A percentile compares a stretch with the other conserved stretches of the same genome.
Conservation (phyloP, 2,329 filamentous ascomycete genomes). For the Beauveria sp. region DNA sequence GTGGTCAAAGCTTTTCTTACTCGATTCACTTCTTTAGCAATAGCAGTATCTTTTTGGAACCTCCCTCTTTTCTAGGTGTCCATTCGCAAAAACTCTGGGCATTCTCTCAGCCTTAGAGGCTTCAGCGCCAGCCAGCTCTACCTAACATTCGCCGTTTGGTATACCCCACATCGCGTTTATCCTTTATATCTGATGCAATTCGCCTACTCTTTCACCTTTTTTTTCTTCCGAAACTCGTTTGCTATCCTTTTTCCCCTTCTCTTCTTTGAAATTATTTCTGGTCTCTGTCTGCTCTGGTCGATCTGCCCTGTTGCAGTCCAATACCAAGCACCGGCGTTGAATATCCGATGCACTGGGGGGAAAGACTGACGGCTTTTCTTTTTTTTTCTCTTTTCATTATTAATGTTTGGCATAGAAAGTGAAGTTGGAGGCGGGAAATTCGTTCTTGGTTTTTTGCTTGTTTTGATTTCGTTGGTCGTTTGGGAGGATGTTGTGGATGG, state of each 20-base stretch:
- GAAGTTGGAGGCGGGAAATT: background rate
- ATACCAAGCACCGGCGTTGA: background rate
- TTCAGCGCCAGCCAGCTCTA: background rate
- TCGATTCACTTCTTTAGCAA: background rate
- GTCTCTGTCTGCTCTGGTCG: background rate
- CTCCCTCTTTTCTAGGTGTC: background rate
- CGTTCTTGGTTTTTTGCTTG: background rate
- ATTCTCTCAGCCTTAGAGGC: background rate
- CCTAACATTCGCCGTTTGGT: conserved; percentile 16
- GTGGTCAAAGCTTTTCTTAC: background rate
- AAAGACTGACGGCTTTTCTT: background rate
- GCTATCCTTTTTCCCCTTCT: background rate
- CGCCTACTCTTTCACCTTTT: background rate
- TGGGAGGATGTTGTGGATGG: background rate
- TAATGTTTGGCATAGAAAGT: conserved; percentile 12
- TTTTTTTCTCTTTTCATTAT: conserved; percentile 3
- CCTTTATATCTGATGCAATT: background rate
- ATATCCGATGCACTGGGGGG: background rate
- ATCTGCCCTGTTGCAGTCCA: background rate
- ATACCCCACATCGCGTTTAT: conserved; percentile 19
- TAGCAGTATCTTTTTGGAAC: background rate
- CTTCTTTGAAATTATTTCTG: background rate
- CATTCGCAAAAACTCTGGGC: background rate
- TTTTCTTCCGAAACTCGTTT: background rate
- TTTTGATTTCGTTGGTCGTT: background rate